Evolutionary conservation across 2,329 filamentous ascomycete species (phyloP), one percentile per base, ranked within the genome.

Genomic region (Ophiocordyceps robertsii): DNA sequence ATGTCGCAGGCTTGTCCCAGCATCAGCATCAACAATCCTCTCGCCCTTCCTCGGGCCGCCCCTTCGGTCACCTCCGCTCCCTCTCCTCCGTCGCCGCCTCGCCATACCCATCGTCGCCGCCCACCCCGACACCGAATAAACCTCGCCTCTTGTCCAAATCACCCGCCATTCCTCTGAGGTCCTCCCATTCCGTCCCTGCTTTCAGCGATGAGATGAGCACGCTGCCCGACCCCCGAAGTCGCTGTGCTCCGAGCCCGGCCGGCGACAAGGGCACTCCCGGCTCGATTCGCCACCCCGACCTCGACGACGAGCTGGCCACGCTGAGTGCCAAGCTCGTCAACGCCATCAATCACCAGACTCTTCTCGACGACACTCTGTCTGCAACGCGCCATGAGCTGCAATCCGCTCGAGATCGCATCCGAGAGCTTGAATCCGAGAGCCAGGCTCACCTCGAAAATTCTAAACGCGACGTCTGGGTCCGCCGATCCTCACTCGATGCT

Each of bases 281-380:
- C 37, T 58, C 63, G 1, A 53, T 55, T 7, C 70, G 67, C 37
- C 72, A 77, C 46, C 72, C 73, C 6, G 75, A 77, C 44, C 63
- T 79, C 19, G 72, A 72, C 49, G 68, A 75, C 44, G 92, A 96
- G 63, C 86, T 98, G 27, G 85, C 90, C 8, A 80, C 85, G 7
- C 70, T 98, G 29, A 96, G 88, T 64, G 90, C 88, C 39, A 98
- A 98, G 62, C 78, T 98, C 48, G 90, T 98, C 53, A 90, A 92
- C 56, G 90, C 92, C 37, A 95, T 98, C 64, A 98, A 98, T 59
- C 84, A 94, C 61, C 89, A 95, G 62, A 95, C 89, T 8, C 81
- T 76, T 19, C 73, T 98, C 37, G 92, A 96, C 61, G 92, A 98
- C 61, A 84, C 79, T 11, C 70, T 98, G 16, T 82, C 86, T 40